Percentiles rank a stretch among this genome's conserved stretches.
Evolutionary conservation across 1,284 basidiomycete species (phyloP).

Genomic region (Cutaneotrichosporon sp.): DNA sequence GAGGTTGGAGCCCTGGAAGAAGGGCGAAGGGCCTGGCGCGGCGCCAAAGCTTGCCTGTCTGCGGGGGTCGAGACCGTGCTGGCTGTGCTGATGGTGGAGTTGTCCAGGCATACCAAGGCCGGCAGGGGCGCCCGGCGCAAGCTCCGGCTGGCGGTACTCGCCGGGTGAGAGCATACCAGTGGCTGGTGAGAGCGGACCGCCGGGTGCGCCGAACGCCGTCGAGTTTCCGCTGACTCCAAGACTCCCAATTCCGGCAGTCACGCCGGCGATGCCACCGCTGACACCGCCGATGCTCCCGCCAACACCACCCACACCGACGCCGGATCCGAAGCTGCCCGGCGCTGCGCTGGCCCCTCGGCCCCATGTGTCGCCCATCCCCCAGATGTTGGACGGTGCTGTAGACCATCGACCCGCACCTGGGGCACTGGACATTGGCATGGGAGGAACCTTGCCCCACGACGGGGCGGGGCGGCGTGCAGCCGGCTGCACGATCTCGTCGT

Average conservation of each 20-base stretch:
- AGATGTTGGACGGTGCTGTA: constrained; percentile 24
- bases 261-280: background rate
- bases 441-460: constrained; percentile 14
- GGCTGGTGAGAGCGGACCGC: background rate
- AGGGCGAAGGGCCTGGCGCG: background rate
- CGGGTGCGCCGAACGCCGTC: background rate
- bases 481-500: constrained; percentile 37
- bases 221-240: background rate
- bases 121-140: background rate
- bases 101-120: background rate
- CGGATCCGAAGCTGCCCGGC: background rate
- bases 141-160: background rate
- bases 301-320: too few species aligned
- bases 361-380: constrained; percentile 5
- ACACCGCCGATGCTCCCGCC: too few species aligned
- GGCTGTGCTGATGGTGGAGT: background rate
- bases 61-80: background rate
- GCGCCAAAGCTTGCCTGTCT: background rate
- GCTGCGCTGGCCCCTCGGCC: background rate
- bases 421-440: constrained; percentile 11
- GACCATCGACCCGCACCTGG: constrained; percentile 37
- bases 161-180: background rate
- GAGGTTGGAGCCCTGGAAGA: background rate
- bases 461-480: constrained; percentile 21
- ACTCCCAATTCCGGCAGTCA: background rate